These are phyloP conservation scores for Barbarea vulgaris DNA, from an alignment of 345 rosid species.

Conservation along the genomic window DNA sequence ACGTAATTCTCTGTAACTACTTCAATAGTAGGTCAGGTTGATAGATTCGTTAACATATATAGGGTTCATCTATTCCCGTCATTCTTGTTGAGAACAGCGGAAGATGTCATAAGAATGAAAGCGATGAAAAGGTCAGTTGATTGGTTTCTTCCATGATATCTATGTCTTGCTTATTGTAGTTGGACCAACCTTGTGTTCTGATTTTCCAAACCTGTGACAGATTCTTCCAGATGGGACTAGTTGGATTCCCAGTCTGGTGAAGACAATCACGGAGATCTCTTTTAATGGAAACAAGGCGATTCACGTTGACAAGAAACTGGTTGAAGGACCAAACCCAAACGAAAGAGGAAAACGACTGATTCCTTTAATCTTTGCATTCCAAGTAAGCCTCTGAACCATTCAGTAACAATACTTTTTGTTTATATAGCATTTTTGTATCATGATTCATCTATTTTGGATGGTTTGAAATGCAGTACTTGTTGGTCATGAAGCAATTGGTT, in stretches of 20 bases:
- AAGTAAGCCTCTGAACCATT: conserved; percentile 44
- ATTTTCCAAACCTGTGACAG: conserved; percentile 33
- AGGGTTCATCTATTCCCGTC: conserved; percentile 50
- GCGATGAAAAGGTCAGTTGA: conserved; percentile 58
- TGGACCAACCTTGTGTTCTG: neutral
- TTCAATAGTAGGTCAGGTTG: neutral
- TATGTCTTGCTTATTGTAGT: neutral
- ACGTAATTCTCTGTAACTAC: neutral
- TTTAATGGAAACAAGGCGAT: conserved; percentile 48
- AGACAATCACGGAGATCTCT: conserved; percentile 48
- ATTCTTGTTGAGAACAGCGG: conserved; percentile 66
- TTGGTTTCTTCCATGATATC: conserved; percentile 10
- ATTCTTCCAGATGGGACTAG: conserved; percentile 55
- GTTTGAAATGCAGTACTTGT: conserved; percentile 44
- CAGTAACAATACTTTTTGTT: neutral
- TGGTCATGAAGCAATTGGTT: conserved; percentile 48
- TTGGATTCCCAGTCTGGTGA: conserved; percentile 58
- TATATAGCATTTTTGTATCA: neutral
- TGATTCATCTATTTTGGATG: neutral
- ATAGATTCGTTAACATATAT: conserved; percentile 4
- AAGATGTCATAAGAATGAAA: conserved; percentile 60
- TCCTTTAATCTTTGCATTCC: conserved; percentile 51
- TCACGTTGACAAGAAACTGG: conserved; percentile 56
- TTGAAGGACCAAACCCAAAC: conserved; percentile 61
- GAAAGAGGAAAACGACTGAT: conserved; percentile 53